Conservation (phyloP, 768 basidiomycete species). For the Suillus clintonianus region DNA sequence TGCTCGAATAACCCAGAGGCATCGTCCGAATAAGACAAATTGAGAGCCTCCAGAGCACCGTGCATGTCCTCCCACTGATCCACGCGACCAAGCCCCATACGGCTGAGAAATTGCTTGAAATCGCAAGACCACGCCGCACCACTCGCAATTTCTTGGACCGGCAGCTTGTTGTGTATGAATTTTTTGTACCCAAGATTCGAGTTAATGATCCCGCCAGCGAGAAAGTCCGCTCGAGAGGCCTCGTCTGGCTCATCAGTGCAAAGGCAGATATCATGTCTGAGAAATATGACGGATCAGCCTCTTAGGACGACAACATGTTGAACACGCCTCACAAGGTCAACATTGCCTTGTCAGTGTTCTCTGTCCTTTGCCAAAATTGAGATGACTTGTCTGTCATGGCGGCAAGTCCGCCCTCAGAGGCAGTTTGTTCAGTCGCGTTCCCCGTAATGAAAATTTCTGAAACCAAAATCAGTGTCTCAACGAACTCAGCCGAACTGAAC, state of each 20-base stretch:
- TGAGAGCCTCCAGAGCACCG: slow-evolving; percentile 44
- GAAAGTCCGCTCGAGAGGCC: slow-evolving; percentile 54
- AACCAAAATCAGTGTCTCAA: slow-evolving; percentile 15
- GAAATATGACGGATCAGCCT: slow-evolving; percentile 2
- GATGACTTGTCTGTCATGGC: slow-evolving; percentile 56
- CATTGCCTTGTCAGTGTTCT: slow-evolving; percentile 50
- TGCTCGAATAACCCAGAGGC: slow-evolving; percentile 42
- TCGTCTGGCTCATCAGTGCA: slow-evolving; percentile 48
- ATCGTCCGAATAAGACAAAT: slow-evolving; percentile 40
- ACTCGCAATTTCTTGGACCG: slow-evolving; percentile 36
- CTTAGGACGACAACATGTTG: background rate
- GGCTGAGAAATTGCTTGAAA: slow-evolving; percentile 46
- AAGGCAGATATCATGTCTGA: slow-evolving; percentile 65
- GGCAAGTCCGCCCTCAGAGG: slow-evolving; percentile 36
- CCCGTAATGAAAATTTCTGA: slow-evolving; percentile 43
- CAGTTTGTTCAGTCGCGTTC: slow-evolving; percentile 32
- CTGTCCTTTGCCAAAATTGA: slow-evolving; percentile 54
- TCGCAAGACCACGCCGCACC: slow-evolving; percentile 56
- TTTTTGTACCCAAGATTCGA: slow-evolving; percentile 55
- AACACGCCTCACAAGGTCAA: slow-evolving; percentile 55
- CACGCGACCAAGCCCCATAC: slow-evolving; percentile 41
- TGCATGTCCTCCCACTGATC: slow-evolving; percentile 35
- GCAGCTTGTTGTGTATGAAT: slow-evolving; percentile 49
- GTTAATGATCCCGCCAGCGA: slow-evolving; percentile 55
- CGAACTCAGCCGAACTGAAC: background rate